A percentile compares a stretch with the other conserved stretches of the same genome.
Conservation (phyloP, 306 rosid species). For the Myrica gale region DNA sequence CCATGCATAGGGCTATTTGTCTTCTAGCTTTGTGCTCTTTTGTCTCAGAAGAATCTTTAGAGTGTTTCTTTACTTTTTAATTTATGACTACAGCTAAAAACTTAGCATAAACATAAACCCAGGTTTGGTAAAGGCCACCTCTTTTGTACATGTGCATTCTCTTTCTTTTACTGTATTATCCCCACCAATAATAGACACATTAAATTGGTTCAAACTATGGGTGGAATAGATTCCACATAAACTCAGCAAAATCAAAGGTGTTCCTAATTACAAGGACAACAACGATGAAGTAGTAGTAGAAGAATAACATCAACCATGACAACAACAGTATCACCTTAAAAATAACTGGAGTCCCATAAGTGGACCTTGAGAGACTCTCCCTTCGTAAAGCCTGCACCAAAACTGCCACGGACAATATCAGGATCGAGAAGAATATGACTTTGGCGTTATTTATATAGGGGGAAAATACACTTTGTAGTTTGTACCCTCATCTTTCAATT, state of each 20-base stretch:
- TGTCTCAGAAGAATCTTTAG: background rate
- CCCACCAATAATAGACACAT: background rate
- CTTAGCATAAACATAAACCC: background rate
- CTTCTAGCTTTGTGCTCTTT: background rate
- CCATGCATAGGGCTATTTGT: no score
- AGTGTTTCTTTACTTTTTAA: background rate
- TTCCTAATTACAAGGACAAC: background rate
- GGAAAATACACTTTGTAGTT: no score
- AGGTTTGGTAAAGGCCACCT: background rate
- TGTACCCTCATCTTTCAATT: no score
- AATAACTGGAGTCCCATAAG: conserved; percentile 56
- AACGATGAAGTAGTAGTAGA: background rate
- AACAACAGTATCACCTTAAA: conserved; percentile 55
- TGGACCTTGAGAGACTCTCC: conserved; percentile 86
- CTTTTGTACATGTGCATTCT: background rate
- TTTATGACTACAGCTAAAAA: background rate
- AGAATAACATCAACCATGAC: background rate
- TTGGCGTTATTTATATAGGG: background rate
- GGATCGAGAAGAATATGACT: conserved; percentile 25
- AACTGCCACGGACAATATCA: conserved; percentile 60
- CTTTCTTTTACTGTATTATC: background rate
- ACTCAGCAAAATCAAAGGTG: background rate
- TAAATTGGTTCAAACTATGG: background rate
- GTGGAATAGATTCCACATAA: background rate
- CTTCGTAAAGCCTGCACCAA: conserved; percentile 85